Evolutionary conservation across 2,329 filamentous ascomycete species (phyloP), one percentile per base, ranked within the genome.

Genomic region (Nemania bipapillata): DNA sequence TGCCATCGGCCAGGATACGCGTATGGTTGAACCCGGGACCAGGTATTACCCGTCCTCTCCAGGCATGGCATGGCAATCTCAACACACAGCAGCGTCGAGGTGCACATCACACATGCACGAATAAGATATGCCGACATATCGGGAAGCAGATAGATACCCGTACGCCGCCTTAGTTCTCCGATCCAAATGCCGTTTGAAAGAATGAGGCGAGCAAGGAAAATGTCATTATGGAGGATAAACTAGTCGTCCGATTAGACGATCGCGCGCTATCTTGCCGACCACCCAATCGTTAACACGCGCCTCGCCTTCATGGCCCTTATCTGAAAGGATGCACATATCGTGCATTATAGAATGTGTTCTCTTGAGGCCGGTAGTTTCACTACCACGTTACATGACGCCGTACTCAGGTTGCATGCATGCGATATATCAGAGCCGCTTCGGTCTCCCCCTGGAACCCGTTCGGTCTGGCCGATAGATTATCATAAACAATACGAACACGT

Each of bases 361-460:
- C 28, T 17, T 9, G 20, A n/a, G 50, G 17, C 15, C 8, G 28
- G 40, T 3, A 37, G 45, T 67, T 32, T 49, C 53, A 63, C 54
- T 30, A 9, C n/a, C 28, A n/a, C 28, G 53, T 35, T 53, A 50
- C 50, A 63, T 60, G 50, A 63, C 15, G 63, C 40, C n/a, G 52
- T 61, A 42, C 17, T 50, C 45, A 61, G 7, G 26, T 56, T 26
- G 30, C 53, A 52, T 63, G 42, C 64, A 56, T 62, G 32, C 22
- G 24, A 54, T 42, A 50, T 37, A 40, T 20, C 40, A 47, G 26
- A 47, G 24, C 9, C 37, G 45, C n/a, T 11, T 37, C 37, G 8
- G 15, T 3, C 47, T 32, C 9, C 26, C 35, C 26, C 55, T 42
- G 7, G 32, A 32, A 12, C 37, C n/a, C 26, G 35, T n/a, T 49